Conservation (phyloP, 805 yeast species). For the Starmerella powellii region DNA sequence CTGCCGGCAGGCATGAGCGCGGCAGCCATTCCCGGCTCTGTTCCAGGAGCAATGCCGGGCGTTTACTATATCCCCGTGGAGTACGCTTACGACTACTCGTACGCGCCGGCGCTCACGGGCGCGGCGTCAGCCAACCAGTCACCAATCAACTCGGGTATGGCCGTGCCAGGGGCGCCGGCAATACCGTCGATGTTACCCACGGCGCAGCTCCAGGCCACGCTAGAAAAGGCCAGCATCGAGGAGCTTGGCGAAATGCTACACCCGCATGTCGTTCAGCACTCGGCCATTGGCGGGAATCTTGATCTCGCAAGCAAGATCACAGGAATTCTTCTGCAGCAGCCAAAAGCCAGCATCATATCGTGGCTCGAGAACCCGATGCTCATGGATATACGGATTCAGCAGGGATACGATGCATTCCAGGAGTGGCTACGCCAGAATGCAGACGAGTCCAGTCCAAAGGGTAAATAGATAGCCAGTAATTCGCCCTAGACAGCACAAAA, state of each 20-base stretch:
- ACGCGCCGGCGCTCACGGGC: neutral
- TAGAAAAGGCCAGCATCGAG: neutral
- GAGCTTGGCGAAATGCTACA: constrained; percentile 78
- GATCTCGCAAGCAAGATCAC: constrained; percentile 85
- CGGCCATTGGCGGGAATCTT: constrained; percentile 67
- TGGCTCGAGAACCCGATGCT: constrained; percentile 75
- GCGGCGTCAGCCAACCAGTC: neutral
- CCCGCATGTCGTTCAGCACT: constrained; percentile 68
- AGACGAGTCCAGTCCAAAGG: too few relatives aligned
- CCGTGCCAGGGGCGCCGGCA: neutral
- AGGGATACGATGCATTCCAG: constrained; percentile 23
- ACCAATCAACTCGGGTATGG: neutral
- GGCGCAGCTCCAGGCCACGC: too few relatives aligned
- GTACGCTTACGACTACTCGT: constrained; percentile 4
- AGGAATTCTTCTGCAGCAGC: constrained; percentile 89
- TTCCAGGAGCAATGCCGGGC: neutral
- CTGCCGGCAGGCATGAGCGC: neutral
- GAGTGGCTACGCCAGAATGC: neutral
- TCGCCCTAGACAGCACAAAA: too few relatives aligned
- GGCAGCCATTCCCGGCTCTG: neutral
- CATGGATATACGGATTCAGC: constrained; percentile 74
- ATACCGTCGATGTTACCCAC: too few relatives aligned
- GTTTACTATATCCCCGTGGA: constrained; percentile 4
- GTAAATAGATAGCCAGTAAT: too few relatives aligned
- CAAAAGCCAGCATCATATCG: constrained; percentile 69